Conservation (phyloP, 345 rosid species). For the Sonneratia caseolaris region DNA sequence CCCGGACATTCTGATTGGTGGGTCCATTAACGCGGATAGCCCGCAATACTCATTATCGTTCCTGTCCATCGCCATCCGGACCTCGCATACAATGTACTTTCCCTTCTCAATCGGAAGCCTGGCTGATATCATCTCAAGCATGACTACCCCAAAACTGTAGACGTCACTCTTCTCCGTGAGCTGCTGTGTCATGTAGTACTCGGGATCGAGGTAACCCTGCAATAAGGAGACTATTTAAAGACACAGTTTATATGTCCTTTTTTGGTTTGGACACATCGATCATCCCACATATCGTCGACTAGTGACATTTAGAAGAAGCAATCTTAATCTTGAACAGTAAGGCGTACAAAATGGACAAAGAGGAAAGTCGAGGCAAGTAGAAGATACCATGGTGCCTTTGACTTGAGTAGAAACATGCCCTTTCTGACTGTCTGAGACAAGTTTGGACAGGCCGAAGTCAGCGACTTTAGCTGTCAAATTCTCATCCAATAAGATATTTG, state of each 20-base stretch:
- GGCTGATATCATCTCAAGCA: slow-evolving; percentile 22
- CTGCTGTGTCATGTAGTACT: slow-evolving; percentile 21
- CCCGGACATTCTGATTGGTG: slow-evolving; percentile 8
- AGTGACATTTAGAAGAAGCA: too few species aligned
- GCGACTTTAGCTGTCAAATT: slow-evolving; percentile 22
- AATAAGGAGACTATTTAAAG: not conserved
- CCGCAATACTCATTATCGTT: slow-evolving; percentile 11
- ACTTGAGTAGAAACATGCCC: slow-evolving; percentile 20
- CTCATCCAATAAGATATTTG: slow-evolving; percentile 21
- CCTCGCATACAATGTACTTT: slow-evolving; percentile 17
- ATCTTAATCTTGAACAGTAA: too few species aligned
- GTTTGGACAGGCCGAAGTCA: slow-evolving; percentile 25
- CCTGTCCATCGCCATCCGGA: slow-evolving; percentile 10
- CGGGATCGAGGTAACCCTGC: slow-evolving; percentile 30
- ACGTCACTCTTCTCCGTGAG: slow-evolving; percentile 26
- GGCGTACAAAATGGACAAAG: not conserved
- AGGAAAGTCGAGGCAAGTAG: not conserved
- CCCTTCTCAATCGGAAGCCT: slow-evolving; percentile 18
- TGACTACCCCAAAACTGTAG: slow-evolving; percentile 25
- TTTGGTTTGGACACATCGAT: not conserved
- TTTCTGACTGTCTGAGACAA: slow-evolving; percentile 11
- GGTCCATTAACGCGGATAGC: slow-evolving; percentile 14
- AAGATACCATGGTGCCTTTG: slow-evolving; percentile 23
- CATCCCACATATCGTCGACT: too few species aligned
- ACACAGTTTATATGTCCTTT: not conserved